A percentile compares a stretch with the other conserved stretches of the same genome.
Conservation (phyloP, 345 rosid genomes). For the Trapa bicornis region DNA sequence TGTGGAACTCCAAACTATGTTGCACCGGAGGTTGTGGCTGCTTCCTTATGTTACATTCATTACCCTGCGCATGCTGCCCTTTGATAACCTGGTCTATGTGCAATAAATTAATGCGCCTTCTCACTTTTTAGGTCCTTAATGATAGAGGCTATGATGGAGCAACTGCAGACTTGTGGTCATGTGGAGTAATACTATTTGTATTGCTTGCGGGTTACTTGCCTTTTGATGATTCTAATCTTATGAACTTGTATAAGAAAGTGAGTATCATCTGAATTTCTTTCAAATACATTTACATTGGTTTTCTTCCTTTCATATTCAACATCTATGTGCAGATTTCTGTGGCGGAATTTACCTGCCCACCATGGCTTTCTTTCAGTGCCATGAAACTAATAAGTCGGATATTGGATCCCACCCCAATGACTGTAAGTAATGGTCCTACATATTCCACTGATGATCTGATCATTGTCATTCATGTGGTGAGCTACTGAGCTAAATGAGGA, state of each 20-base stretch:
- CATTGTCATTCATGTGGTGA: not conserved
- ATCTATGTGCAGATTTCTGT: conserved; percentile 51
- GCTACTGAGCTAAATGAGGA: not conserved
- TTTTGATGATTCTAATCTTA: conserved; percentile 87
- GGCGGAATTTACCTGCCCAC: conserved; percentile 85
- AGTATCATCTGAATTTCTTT: conserved; percentile 26
- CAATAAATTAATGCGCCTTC: conserved; percentile 1
- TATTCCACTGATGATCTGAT: not conserved
- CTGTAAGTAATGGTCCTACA: conserved; percentile 35
- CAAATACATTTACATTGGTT: conserved; percentile 7
- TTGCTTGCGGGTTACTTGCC: conserved; percentile 98
- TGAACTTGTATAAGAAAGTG: conserved; percentile 88
- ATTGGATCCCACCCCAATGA: conserved; percentile 87
- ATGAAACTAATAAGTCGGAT: conserved; percentile 70
- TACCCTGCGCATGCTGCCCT: not conserved
- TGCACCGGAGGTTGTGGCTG: conserved; percentile 74
- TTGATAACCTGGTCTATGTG: not conserved
- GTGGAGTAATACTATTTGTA: conserved; percentile 96
- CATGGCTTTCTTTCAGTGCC: conserved; percentile 76
- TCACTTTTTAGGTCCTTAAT: conserved; percentile 62
- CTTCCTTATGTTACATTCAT: not conserved
- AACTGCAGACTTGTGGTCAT: conserved; percentile 96
- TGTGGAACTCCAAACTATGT: conserved; percentile 98
- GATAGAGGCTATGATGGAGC: conserved; percentile 97
- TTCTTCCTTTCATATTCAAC: conserved; percentile 9